These are phyloP conservation scores for Blastobotrys indianensis DNA, from an alignment of 1,139 yeast species.

Conservation along the genomic window DNA sequence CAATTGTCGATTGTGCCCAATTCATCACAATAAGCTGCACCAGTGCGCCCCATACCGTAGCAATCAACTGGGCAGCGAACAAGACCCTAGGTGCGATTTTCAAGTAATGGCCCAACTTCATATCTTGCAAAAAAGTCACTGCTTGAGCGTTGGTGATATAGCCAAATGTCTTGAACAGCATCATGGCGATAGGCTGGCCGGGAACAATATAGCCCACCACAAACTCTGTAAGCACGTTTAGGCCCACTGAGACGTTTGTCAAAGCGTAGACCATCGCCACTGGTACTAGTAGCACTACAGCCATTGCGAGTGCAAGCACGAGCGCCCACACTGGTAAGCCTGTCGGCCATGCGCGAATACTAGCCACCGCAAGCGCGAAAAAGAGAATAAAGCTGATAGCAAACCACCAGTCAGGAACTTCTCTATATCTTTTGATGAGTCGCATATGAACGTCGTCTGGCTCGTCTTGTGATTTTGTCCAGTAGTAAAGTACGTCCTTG, in stretches of 20 bases:
- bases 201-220: constrained; percentile 60
- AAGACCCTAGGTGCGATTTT: constrained; percentile 57
- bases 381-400: constrained; percentile 42
- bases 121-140: constrained; percentile 48
- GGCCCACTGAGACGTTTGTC: constrained; percentile 50
- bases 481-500: constrained; percentile 43
- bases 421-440: constrained; percentile 53
- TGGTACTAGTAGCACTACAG: constrained; percentile 51
- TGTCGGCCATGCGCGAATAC: constrained; percentile 43
- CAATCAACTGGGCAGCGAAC: constrained; percentile 47
- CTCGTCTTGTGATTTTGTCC: constrained; percentile 40
- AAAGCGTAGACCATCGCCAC: constrained; percentile 49
- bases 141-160: constrained; percentile 56
- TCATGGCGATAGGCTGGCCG: constrained; percentile 56
- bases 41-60: constrained; percentile 35
- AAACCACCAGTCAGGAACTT: constrained; percentile 68
- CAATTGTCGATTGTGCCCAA: constrained; percentile 43
- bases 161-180: constrained; percentile 57
- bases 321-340: constrained; percentile 46
- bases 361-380: constrained; percentile 45
- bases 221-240: constrained; percentile 57
- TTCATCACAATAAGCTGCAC: constrained; percentile 40
- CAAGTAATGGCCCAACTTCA: constrained; percentile 59
- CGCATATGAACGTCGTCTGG: constrained; percentile 58
- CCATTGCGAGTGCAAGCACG: constrained; percentile 47